Base-by-base conservation (phyloP, 169 alveolate species). In the Eimeria acervulina region DNA sequence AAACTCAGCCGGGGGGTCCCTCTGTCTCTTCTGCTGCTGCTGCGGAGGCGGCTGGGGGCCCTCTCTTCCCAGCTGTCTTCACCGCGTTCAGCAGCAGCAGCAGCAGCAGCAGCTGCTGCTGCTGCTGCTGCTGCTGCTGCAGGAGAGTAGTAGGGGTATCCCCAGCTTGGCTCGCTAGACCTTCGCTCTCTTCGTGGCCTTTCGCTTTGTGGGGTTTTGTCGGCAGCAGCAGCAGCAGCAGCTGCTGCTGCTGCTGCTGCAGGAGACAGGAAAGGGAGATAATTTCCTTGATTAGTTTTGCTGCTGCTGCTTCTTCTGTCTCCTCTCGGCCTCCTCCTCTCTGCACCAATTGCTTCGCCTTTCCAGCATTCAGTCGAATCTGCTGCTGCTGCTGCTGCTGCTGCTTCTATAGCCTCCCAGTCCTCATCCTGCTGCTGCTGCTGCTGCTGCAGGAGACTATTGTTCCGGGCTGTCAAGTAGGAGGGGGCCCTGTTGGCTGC, bases 321-420 rank as follows among this genome's bases (percentile, higher is more conserved):
- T 17, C 59, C 59, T 51, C 59, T 51, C 15, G n/a, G n/a, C n/a
- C 59, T 17, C 2, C 55, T 47, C 55, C 55, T 12, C 12, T 47
- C 55, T 47, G 12, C 12, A 47, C 55, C 55, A 7, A 13, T 70
- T 59, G 28, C 21, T 21, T 21, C 68, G 68, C 68, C 26, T 7
- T 21, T 59, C 26, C 59, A 17, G 26, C 36, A 42, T 72, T 26
- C 13, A 26, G 78, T 12, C 78, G 40, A 8, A n/a, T 1, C 61
- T 76, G 61, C 61, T 38, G 87, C 63, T 40, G 87, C 87, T 76
- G 87, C 87, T 33, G 87, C 87, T 76, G 40, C 36, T 44, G 40
- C 59, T 44, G 40, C 59, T 38, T 40, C 42, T 72, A 44, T 44
- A n/a, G 84, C 84, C 47, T 7, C 42, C 38, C 38, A n/a, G 19